A percentile compares a stretch with the other conserved stretches of the same genome.
phyloP scores from a whole-genome alignment of 2,329 filamentous ascomycete genomes.

The Fusarium sarcochroum region DNA sequence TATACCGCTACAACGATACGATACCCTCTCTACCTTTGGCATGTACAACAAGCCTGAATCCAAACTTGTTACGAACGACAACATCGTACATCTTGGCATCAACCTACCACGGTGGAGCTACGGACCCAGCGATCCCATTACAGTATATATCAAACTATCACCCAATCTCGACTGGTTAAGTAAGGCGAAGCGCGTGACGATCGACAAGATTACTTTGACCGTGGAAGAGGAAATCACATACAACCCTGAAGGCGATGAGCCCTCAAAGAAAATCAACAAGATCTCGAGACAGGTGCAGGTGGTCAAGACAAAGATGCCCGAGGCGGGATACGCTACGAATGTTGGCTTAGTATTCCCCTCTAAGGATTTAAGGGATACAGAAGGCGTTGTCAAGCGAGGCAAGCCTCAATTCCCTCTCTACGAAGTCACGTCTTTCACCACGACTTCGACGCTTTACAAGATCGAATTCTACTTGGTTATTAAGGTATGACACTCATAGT shows the following conservation, averaged over 20 bases:
- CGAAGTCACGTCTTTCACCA: conserved; percentile 91
- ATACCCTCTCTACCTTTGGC: conserved; percentile 97
- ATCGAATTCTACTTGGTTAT: conserved; percentile 97
- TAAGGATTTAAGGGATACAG: conserved; percentile 87
- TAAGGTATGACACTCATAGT: conserved; percentile 72
- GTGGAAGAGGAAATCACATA: conserved; percentile 99
- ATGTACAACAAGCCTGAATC: conserved; percentile 99
- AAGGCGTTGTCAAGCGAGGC: conserved; percentile 87
- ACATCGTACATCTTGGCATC: conserved; percentile 91
- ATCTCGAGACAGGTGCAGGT: conserved; percentile 86
- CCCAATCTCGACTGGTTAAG: conserved; percentile 92
- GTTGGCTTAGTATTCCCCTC: conserved; percentile 91
- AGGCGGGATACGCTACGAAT: conserved; percentile 93
- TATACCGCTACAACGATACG: conserved; percentile 91
- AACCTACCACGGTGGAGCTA: conserved; percentile 97
- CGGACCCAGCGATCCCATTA: conserved; percentile 93
- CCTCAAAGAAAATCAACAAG: conserved; percentile 88
- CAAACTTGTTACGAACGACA: conserved; percentile 87
- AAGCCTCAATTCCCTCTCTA: conserved; percentile 92
- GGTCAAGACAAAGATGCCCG: conserved; percentile 87
- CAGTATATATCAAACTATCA: conserved; percentile 93
- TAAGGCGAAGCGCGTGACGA: conserved; percentile 92
- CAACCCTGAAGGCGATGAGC: conserved; percentile 97
- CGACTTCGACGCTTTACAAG: conserved; percentile 93
- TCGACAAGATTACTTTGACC: conserved; percentile 91